Base-by-base conservation (phyloP, 208 protist genomes). In the Leishmania turanica region DNA sequence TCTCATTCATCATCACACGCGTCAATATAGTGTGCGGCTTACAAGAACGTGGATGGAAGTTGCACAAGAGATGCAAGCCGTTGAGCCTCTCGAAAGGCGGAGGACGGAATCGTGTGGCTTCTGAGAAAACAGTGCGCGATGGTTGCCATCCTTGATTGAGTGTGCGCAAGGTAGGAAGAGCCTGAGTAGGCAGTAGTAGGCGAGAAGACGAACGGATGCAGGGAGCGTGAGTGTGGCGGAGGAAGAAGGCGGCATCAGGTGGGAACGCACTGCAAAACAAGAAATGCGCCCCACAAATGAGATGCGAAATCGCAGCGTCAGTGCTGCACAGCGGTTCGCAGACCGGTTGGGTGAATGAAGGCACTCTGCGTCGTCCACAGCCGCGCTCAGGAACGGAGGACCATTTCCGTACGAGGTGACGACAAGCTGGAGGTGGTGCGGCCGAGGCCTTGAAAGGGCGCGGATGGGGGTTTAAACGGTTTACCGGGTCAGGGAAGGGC, bases 1-100 rank as follows among this genome's bases (percentile, higher is more conserved):
- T 87, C 87, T 88, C 82, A 53, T 91, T 91, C 81, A 37, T 91
- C 87, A 88, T 91, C 82, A 89, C 51, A 40, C 37, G 40, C 70
- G n/a, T 3, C 27, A 31, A 31, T 64, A 31, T 6, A 64, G 58
- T 64, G n/a, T 1, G 7, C 0, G 27, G 58, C 27, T 34, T 1
- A 31, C 27, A 17, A 31, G 24, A 15, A 31, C 9, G 8, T 15
- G 58, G n/a, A 31, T 13, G 11, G 11, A 34, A 31, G 27, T 3
- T 0, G 58, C 15, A 64, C 0, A 24, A 11, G 27, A 15, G 58
- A 11, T 0, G n/a, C 2, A 5, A 24, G 27, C n/a, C 6, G 6
- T 6, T 31, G 0, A 27, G 0, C 8, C 65, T 15, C 8, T 27
- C 58, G 7, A 17, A 8, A 31, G 58, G 24, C 7, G 1, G 27